Conservation (phyloP, 2,329 filamentous ascomycete species). For the Proliferodiscus dingleyae region DNA sequence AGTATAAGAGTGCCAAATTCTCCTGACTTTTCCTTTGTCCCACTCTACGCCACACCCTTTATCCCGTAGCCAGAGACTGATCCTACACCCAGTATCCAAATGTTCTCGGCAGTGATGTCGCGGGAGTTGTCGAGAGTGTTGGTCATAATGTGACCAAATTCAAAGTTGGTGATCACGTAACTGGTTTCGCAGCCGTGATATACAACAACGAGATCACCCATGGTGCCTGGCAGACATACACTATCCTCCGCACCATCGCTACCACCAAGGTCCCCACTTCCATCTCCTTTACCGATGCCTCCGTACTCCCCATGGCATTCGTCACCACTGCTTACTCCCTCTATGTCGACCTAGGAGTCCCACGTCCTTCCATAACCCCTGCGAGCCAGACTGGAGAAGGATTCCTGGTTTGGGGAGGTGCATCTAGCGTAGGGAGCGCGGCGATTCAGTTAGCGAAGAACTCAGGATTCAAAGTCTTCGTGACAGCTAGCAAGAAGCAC, state of each 20-base stretch:
- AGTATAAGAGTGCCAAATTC: too few relatives aligned
- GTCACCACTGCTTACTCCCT: conserved; percentile 13
- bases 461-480: conserved; percentile 37
- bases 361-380: conserved; percentile 8
- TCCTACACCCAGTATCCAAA: too few relatives aligned
- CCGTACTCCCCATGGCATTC: conserved; percentile 27
- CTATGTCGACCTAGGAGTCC: conserved; percentile 6
- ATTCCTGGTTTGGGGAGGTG: conserved; percentile 32
- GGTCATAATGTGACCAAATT: conserved; percentile 19
- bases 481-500: conserved; percentile 30
- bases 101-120: conserved; percentile 33
- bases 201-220: conserved; percentile 29
- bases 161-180: conserved; percentile 37
- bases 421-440: conserved; percentile 20
- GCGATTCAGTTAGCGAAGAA: conserved; percentile 40
- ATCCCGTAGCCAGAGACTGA: too few relatives aligned
- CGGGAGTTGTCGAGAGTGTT: conserved; percentile 12
- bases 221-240: conserved; percentile 39
- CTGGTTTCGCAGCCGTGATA: conserved; percentile 40
- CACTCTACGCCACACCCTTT: too few relatives aligned
- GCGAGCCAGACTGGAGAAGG: conserved; percentile 16
- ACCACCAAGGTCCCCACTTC: conserved; percentile 24
- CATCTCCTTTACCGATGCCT: conserved; percentile 25
- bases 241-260: conserved; percentile 40
- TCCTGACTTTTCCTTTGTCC: too few relatives aligned